Percentiles rank a stretch among this genome's conserved stretches.
Evolutionary conservation across 306 rosid genomes (phyloP).

Genomic region (Quercus wislizeni): DNA sequence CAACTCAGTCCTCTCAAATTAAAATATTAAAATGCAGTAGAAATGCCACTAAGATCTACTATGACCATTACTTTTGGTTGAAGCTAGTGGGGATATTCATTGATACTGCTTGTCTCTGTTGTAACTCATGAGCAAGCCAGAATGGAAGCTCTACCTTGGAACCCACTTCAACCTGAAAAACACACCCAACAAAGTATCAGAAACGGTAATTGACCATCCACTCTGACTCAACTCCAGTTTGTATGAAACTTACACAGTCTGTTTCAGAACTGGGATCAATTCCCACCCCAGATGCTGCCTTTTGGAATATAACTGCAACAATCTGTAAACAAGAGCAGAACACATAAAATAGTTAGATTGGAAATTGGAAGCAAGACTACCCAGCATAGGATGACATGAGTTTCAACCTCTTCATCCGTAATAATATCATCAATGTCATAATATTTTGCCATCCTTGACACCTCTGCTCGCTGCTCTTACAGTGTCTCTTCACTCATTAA

Average conservation of each 20-base stretch:
- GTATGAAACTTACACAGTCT: slow-evolving; percentile 53
- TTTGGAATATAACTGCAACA: slow-evolving; percentile 69
- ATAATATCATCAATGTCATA: slow-evolving; percentile 82
- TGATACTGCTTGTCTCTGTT: slow-evolving; percentile 65
- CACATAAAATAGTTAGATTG: slow-evolving; percentile 10
- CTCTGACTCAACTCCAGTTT: slow-evolving; percentile 8
- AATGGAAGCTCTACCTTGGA: slow-evolving; percentile 90
- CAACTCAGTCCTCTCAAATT: background rate
- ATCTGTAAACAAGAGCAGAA: slow-evolving; percentile 38
- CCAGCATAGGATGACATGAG: background rate
- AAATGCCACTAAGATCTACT: slow-evolving; percentile 1
- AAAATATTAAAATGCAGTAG: slow-evolving; percentile 7
- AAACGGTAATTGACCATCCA: slow-evolving; percentile 20
- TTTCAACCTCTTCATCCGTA: slow-evolving; percentile 73
- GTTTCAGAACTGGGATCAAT: slow-evolving; percentile 84
- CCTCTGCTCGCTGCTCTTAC: slow-evolving; percentile 16
- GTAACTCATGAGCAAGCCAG: slow-evolving; percentile 91
- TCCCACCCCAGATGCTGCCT: slow-evolving; percentile 79
- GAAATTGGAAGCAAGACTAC: background rate
- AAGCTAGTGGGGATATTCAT: slow-evolving; percentile 71
- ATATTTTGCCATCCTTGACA: slow-evolving; percentile 58
- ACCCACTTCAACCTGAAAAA: slow-evolving; percentile 79
- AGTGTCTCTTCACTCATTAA: slow-evolving; percentile 28
- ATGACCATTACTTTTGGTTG: slow-evolving; percentile 63
- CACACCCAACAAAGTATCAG: slow-evolving; percentile 30